These are phyloP conservation scores for Saitoella complicata DNA, from an alignment of 805 yeast genomes.

Conservation along the genomic window DNA sequence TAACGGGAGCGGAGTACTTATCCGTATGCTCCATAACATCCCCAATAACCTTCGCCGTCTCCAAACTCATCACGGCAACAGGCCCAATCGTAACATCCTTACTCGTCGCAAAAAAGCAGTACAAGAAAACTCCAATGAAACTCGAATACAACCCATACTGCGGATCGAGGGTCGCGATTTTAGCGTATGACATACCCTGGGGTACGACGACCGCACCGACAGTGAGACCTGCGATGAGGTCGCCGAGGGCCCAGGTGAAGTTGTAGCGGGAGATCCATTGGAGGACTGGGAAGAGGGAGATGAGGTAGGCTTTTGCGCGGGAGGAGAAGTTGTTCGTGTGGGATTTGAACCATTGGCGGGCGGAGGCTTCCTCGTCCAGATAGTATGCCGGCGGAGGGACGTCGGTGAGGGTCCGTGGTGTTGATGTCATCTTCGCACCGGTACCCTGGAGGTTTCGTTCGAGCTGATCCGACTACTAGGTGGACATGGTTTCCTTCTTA, in stretches of 20 bases:
- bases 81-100: conserved; percentile 95
- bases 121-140: conserved; percentile 76
- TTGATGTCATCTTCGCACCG: too few relatives aligned
- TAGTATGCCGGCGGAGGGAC: too few relatives aligned
- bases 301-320: conserved; percentile 26
- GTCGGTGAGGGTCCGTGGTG: too few relatives aligned
- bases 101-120: conserved; percentile 84
- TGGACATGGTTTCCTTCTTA: too few relatives aligned
- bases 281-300: conserved; percentile 60
- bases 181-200: conserved; percentile 91
- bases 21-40: conserved; percentile 40
- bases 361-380: too few relatives aligned
- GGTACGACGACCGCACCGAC: conserved; percentile 90
- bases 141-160: conserved; percentile 85
- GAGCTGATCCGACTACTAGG: too few relatives aligned
- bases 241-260: conserved; percentile 59
- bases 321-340: background rate
- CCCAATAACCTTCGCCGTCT: conserved; percentile 62
- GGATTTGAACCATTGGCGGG: too few relatives aligned
- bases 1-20: conserved; percentile 39
- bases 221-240: conserved; percentile 80
- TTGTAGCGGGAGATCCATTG: conserved; percentile 82
- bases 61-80: conserved; percentile 87
- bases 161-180: conserved; percentile 62
- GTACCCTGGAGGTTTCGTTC: too few relatives aligned